Evolutionary conservation across 2,329 filamentous ascomycete species (phyloP).

Genomic region (Microcera coccophila): DNA sequence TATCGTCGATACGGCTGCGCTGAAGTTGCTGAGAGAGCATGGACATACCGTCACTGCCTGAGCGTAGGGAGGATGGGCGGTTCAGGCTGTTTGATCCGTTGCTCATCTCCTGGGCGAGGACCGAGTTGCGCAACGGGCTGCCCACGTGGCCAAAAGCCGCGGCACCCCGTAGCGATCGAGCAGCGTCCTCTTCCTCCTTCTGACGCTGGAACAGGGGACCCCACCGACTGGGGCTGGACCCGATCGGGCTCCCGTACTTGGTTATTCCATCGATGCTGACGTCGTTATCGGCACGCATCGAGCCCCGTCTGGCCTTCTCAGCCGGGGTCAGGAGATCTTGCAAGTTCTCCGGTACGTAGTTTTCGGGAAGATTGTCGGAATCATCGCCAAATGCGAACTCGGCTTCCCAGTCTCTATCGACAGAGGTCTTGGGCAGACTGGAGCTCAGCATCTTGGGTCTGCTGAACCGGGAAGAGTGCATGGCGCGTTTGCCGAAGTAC

Average conservation of each 20-base stretch:
- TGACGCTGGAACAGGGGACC: slow-evolving; percentile 58
- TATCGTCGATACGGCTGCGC: slow-evolving; percentile 52
- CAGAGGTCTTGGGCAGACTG: slow-evolving; percentile 62
- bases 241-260: slow-evolving; percentile 60
- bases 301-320: slow-evolving; percentile 63
- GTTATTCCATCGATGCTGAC: slow-evolving; percentile 43
- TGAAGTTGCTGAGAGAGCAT: slow-evolving; percentile 61
- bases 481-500: slow-evolving; percentile 65
- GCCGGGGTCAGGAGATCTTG: slow-evolving; percentile 64
- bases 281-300: slow-evolving; percentile 54
- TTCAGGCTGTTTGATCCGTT: slow-evolving; percentile 37
- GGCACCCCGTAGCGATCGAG: slow-evolving; percentile 34
- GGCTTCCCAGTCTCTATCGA: slow-evolving; percentile 61
- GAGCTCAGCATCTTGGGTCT: slow-evolving; percentile 66
- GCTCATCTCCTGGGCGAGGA: slow-evolving; percentile 52
- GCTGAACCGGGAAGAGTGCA: slow-evolving; percentile 65
- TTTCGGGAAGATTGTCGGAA: slow-evolving; percentile 37
- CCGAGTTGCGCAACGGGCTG: slow-evolving; percentile 61
- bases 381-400: slow-evolving; percentile 77
- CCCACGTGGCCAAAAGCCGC: slow-evolving; percentile 65
- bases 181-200: slow-evolving; percentile 53
- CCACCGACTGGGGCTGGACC: slow-evolving; percentile 59
- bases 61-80: slow-evolving; percentile 38
- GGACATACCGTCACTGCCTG: slow-evolving; percentile 51
- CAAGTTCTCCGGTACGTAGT: slow-evolving; percentile 69